Percentiles rank a stretch among this genome's conserved stretches.
Conservation (phyloP, 352 stramenopile genomes). For the Globisporangium yorkense region DNA sequence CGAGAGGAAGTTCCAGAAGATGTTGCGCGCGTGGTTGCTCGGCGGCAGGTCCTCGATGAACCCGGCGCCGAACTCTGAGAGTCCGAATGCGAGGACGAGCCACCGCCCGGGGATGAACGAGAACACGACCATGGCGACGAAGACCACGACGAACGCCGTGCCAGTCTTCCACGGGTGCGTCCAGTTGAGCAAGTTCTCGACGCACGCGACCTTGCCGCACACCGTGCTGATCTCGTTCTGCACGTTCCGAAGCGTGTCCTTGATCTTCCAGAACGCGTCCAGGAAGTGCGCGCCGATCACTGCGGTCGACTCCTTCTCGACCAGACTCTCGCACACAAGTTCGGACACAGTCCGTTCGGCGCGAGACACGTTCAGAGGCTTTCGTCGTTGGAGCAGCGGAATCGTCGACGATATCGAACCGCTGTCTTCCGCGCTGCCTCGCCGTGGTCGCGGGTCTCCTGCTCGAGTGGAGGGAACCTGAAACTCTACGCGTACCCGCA, state of each 20-base stretch:
- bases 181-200: constrained; percentile 86
- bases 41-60: constrained; percentile 73
- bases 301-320: constrained; percentile 62
- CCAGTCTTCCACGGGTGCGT: constrained; percentile 85
- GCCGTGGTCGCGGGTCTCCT: background rate
- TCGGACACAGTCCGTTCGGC: constrained; percentile 63
- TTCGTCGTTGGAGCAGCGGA: constrained; percentile 4
- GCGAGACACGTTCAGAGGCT: constrained; percentile 18
- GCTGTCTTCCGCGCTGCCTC: constrained; percentile 7
- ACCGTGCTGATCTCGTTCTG: constrained; percentile 68
- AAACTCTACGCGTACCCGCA: constrained; percentile 56
- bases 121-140: constrained; percentile 47
- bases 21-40: constrained; percentile 72
- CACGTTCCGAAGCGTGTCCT: constrained; percentile 70
- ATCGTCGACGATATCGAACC: background rate
- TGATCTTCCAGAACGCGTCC: constrained; percentile 80
- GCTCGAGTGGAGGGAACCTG: constrained; percentile 1
- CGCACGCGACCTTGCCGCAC: constrained; percentile 63
- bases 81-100: constrained; percentile 64
- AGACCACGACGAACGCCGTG: constrained; percentile 44
- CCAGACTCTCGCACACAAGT: constrained; percentile 59
- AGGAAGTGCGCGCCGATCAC: constrained; percentile 68
- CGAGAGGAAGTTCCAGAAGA: constrained; percentile 77
- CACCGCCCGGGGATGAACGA: constrained; percentile 64
- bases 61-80: constrained; percentile 73